These are phyloP conservation scores for Nectriaceae sp. DNA, from an alignment of 2,329 filamentous ascomycete genomes.

Conservation along the genomic window DNA sequence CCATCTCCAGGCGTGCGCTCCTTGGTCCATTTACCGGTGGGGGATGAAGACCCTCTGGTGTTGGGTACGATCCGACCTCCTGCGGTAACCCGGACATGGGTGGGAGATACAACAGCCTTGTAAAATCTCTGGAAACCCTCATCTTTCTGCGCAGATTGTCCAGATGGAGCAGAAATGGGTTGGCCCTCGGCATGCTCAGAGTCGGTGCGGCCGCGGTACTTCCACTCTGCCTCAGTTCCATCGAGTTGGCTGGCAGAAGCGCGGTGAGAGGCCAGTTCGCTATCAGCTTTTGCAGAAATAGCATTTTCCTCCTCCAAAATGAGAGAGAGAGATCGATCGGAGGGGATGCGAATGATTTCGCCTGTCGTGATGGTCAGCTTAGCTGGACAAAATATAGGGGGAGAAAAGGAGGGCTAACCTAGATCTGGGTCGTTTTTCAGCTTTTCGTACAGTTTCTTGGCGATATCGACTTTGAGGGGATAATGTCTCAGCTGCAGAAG, in stretches of 20 bases:
- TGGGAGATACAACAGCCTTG: constrained; percentile 67
- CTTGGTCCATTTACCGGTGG: constrained; percentile 51
- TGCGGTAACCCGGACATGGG: constrained; percentile 67
- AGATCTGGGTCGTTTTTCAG: constrained; percentile 43
- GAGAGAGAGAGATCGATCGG: constrained; percentile 28
- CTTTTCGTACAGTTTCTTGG: constrained; percentile 31
- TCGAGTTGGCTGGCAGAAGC: constrained; percentile 35
- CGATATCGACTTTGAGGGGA: constrained; percentile 29
- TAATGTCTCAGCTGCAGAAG: constrained; percentile 40
- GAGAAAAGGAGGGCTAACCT: constrained; percentile 33
- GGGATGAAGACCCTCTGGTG: constrained; percentile 55
- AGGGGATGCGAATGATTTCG: constrained; percentile 34
- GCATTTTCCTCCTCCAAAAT: constrained; percentile 33
- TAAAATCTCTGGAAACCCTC: constrained; percentile 71
- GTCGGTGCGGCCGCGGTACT: constrained; percentile 48
- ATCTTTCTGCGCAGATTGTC: constrained; percentile 55
- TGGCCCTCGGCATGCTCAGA: constrained; percentile 45
- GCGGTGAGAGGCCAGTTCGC: constrained; percentile 10
- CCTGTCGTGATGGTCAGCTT: constrained; percentile 21
- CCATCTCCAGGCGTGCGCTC: constrained; percentile 36
- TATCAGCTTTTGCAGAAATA: constrained; percentile 6
- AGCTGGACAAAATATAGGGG: neutral
- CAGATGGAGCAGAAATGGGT: constrained; percentile 56
- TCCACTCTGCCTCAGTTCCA: constrained; percentile 45
- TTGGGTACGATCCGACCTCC: constrained; percentile 69